These are phyloP conservation scores for Coemansia sp. DNA, from an alignment of 192 early-diverging fungal species.

Conservation along the genomic window DNA sequence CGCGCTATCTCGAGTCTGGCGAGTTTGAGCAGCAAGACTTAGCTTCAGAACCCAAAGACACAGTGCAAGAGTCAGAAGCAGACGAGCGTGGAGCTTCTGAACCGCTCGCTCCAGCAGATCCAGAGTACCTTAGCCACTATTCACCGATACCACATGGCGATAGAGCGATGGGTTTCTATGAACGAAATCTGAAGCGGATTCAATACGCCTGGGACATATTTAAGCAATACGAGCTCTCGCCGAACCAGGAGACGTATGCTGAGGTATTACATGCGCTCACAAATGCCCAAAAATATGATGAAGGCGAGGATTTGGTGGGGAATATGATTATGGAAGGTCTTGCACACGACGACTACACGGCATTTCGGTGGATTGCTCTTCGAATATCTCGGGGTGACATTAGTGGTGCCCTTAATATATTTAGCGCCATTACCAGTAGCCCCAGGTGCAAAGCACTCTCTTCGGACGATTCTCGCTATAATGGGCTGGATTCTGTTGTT, in stretches of 20 bases:
- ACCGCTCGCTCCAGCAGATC: background rate
- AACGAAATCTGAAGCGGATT: conserved; percentile 8
- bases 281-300: conserved; percentile 10
- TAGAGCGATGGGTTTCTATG: conserved; percentile 3
- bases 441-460: conserved; percentile 12
- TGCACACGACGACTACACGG: conserved; percentile 18
- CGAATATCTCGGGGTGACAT: conserved; percentile 17
- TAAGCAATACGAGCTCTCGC: conserved; percentile 9
- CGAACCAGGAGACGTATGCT: conserved; percentile 13
- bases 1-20: background rate
- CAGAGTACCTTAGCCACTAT: background rate
- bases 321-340: conserved; percentile 8
- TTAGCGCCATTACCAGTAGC: conserved; percentile 18
- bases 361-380: conserved; percentile 20
- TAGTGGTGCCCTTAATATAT: conserved; percentile 16
- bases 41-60: background rate
- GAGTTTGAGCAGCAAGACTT: background rate
- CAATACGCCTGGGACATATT: conserved; percentile 31
- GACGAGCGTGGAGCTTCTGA: background rate
- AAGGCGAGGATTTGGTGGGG: conserved; percentile 21
- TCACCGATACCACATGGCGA: background rate
- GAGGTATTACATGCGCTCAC: conserved; percentile 14
- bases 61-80: background rate
- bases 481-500: conserved; percentile 10
- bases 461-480: conserved; percentile 2